Base-by-base conservation (phyloP, 2,329 filamentous ascomycete genomes). In the Cadophora sp. region DNA sequence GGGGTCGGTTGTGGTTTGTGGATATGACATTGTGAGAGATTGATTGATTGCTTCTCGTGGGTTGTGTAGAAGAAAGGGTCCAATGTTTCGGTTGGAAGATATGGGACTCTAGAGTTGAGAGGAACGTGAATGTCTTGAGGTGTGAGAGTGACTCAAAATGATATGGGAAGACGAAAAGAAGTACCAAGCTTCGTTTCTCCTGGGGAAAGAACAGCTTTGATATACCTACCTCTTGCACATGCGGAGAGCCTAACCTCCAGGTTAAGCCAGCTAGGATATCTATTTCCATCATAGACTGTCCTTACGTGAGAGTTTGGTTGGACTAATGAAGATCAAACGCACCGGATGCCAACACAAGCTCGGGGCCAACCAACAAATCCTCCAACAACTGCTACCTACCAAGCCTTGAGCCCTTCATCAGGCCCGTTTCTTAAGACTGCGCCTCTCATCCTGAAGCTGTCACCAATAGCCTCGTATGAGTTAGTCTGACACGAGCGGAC, bases 181-280 rank as follows among this genome's bases (percentile, higher is more conserved):
- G 26, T 53, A n/a, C 26, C 26, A 55, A 55, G 26, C 24, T 27
- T 12, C 26, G 8, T 2, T 1, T 40, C 40, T 43, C 34, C 14
- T 19, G n/a, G 22, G 22, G 56, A 19, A 37, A 43, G 22, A 12
- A 59, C 31, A 59, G 56, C 34, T 59, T 37, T 59, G 22, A 59
- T 59, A 59, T 59, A 59, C 56, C 56, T 24, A 4, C 56, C 34
- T 40, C 24, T 26, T 34, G 16, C 53, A 56, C 11, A 9, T 55
- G n/a, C 53, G 22, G 34, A 43, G 12, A 43, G 22, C 34, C 56
- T 27, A 26, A 59, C 14, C 56, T 43, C 31, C 22, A 59, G 31
- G 34, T 24, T 40, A 19, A 58, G 12, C 37, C 50, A 27, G 11
- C 50, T 7, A 55, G 26, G 31, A 37, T 16, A 24, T 8, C n/a